Base-by-base conservation (phyloP, 805 yeast species). In the Yarrowia osloensis region DNA sequence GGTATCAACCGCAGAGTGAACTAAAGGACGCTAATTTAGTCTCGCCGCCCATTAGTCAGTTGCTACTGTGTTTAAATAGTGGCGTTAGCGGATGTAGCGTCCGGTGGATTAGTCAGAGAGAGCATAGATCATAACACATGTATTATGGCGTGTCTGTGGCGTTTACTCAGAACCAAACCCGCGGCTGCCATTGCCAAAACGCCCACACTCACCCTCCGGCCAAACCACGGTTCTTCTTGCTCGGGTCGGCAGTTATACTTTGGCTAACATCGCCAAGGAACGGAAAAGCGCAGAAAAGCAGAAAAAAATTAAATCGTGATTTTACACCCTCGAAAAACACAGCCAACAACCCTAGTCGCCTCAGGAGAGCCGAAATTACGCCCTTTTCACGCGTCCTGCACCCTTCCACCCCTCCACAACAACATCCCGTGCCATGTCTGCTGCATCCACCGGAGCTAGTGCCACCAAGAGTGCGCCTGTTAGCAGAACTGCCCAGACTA, bases 231-330 rank as follows among this genome's bases (percentile, higher is more conserved):
- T 49, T 28, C 9, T 11, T n/a, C 54, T 29, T 50, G 57, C 57
- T 50, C 57, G 57, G 57, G 40, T 50, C 57, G 40, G 57, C 57
- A 50, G 57, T 50, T 50, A 50, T 50, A 50, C 57, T 50, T 50
- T 50, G 29, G 57, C 57, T 50, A 50, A 50, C 57, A 50, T 50
- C 57, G 57, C 57, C 57, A 50, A 50, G 57, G 40, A 50, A 15
- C 40, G 26, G 40, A 33, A 33, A 33, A 50, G 26, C 57, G 57
- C 39, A 29, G 39, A 31, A 19, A 31, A 31, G 15, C n/a, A 21
- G 24, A 33, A 50, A 50, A 49, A 50, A 50, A 33, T 50, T 33
- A 50, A 33, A 22, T 33, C 57, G 40, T 3, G 29, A 50, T 17
- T 33, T 22, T 33, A 15, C 26, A 21, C 28, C 28, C 28, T 33